Evolutionary conservation across 176 grass and related monocot species (phyloP), one percentile per base, ranked within the genome.

Genomic region (Hyparrhenia diplandra): DNA sequence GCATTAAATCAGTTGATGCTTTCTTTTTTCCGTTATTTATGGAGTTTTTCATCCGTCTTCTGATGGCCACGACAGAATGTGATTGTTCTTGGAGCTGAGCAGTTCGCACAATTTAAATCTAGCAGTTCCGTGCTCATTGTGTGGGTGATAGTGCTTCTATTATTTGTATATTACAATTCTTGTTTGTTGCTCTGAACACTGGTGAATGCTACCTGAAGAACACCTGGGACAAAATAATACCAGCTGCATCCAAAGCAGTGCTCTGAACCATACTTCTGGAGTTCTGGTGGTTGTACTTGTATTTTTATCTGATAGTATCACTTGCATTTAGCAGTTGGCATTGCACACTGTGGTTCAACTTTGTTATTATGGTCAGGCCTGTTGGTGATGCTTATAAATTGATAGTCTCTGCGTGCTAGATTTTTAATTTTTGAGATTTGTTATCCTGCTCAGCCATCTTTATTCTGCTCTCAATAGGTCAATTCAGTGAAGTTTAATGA

Each of bases 401-500:
- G 23, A 74, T 20, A 34, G n/a, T 5, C 10, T 85, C 16, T 24
- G 13, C 17, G 24, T 78, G 49, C 52, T 10, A 77, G 2, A 67
- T 78, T 20, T 68, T 35, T 71, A 23, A 28, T 65, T 76, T 57
- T 57, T 49, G 18, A 21, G 24, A 47, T 57, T 69, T 47, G 7
- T 17, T 5, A 65, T 64, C 40, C 37, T 85, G 21, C 71, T 70
- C 46, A 88, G 41, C 18, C 80, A 78, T 62, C 31, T 65, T 28
- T 28, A 40, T 80, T 67, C 17, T 67, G 9, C 42, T 45, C 72
- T 57, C 8, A 72, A 13, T 70, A 98, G 95, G 73, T 98, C 28
- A 98, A 98, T 67, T 92, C 95, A 16, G 95, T 98, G 57, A 98
- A 91, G 83, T 98, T 98, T 86, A 98, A 98, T 77, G 92, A 87